Conservation (phyloP, 805 yeast genomes). For the Saccharomycopsis babjevae region DNA sequence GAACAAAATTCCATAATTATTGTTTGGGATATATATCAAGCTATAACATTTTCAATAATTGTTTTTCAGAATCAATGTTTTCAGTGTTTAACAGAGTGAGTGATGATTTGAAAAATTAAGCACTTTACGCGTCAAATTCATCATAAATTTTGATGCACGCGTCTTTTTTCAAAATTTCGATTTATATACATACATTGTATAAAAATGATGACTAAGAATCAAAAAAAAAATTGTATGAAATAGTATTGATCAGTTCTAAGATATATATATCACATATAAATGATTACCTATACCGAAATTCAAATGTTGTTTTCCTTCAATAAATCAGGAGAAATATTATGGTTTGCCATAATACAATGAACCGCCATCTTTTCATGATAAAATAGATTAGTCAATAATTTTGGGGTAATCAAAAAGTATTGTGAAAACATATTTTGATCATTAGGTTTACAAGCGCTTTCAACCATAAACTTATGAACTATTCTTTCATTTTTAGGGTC, state of each 20-base stretch:
- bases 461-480: conserved; percentile 78
- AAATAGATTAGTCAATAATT: conserved; percentile 64
- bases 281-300: neutral
- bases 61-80: too few species aligned
- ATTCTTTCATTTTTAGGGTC: conserved; percentile 84
- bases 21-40: too few species aligned
- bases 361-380: conserved; percentile 75
- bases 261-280: too few species aligned
- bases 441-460: conserved; percentile 54
- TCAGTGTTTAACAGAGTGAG: neutral
- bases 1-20: neutral
- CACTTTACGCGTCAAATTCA: neutral
- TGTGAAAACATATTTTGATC: conserved; percentile 43
- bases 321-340: conserved; percentile 2
- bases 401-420: conserved; percentile 89
- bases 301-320: neutral
- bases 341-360: conserved; percentile 64
- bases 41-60: too few species aligned
- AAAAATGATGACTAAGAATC: neutral
- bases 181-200: neutral
- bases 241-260: too few species aligned
- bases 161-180: neutral
- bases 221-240: neutral
- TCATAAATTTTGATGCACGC: neutral
- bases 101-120: neutral